Conservation (phyloP, 2,329 filamentous ascomycete genomes). For the Albophoma yamanashiensis region DNA sequence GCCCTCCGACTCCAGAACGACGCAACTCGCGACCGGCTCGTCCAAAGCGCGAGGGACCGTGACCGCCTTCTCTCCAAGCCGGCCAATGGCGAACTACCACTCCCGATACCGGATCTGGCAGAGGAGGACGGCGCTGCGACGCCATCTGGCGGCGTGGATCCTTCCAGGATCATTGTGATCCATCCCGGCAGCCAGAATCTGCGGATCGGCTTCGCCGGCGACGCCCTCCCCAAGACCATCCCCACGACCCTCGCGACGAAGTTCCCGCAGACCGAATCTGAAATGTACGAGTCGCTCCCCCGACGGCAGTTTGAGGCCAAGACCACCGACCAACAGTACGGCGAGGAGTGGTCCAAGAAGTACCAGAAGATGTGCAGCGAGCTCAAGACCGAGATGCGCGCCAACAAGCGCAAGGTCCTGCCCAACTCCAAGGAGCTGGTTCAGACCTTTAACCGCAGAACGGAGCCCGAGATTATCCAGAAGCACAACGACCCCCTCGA, state of each 20-base stretch:
- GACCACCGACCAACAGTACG: constrained; percentile 69
- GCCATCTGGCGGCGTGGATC: constrained; percentile 52
- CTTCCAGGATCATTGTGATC: constrained; percentile 88
- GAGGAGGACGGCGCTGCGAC: constrained; percentile 46
- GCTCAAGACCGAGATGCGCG: constrained; percentile 80
- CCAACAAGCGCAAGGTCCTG: constrained; percentile 86
- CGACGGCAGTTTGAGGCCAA: constrained; percentile 54
- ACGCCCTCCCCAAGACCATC: constrained; percentile 86
- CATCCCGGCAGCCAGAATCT: constrained; percentile 94
- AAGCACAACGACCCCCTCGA: constrained; percentile 92
- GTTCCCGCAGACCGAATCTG: constrained; percentile 68
- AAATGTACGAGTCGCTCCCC: constrained; percentile 71
- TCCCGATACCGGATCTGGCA: constrained; percentile 48
- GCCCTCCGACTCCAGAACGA: constrained; percentile 82
- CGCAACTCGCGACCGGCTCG: constrained; percentile 71
- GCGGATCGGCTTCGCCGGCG: constrained; percentile 88
- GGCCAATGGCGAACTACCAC: constrained; percentile 53
- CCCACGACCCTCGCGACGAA: constrained; percentile 86
- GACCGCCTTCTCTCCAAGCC: constrained; percentile 75
- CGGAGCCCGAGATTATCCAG: constrained; percentile 74
- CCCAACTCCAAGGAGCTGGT: constrained; percentile 98
- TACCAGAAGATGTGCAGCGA: constrained; percentile 79
- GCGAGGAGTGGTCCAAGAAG: constrained; percentile 65
- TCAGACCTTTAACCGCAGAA: constrained; percentile 83
- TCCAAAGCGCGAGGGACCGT: constrained; percentile 77